Base-by-base conservation (phyloP, 75 land plant genomes). In the Adiantum capillusveneris region DNA sequence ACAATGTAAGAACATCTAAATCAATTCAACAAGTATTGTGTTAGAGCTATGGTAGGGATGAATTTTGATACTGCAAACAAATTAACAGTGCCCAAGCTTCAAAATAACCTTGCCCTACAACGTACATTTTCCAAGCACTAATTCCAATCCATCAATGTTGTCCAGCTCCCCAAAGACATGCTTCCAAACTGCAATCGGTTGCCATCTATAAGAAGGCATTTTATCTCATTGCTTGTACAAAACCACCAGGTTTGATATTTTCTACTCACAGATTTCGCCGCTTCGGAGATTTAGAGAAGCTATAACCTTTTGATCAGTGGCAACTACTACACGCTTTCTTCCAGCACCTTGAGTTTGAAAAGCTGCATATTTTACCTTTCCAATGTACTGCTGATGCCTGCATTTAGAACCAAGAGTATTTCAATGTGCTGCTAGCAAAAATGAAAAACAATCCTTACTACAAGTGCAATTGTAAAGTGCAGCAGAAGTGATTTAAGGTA, bases 301-400 rank as follows among this genome's bases (percentile, higher is more conserved):
- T 13, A 95, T 39, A 13, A 76, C 96, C 65, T 89, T 95, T 73
- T 90, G 78, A 43, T 95, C 96, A 7, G 96, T 95, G 37, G 96
- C 72, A 11, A 95, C 91, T 1, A 95, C 74, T 13, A 95, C 99
- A 59, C 99, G 96, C 75, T 81, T 95, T 67, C 96, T 70, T 14
- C 97, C 99, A 6, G 90, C 59, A 53, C 83, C 88, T 60, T 89
- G 90, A 26, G 96, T 86, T 46, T 90, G 99, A 63, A 95, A 95
- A 37, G 87, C 83, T 7, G 86, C 99, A 46, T 95, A 77, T 57
- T 81, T 95, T 62, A 84, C 99, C 55, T 82, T 81, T 12, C 99
- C 99, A 18, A 95, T 86, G 72, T 95, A 90, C 70, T 80, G 71
- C 54, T 95, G 90, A 56, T 90, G 96, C 99, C 99, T 95, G 69